Conservation (phyloP, 495 filamentous ascomycete species). For the Neurospora cerealis region DNA sequence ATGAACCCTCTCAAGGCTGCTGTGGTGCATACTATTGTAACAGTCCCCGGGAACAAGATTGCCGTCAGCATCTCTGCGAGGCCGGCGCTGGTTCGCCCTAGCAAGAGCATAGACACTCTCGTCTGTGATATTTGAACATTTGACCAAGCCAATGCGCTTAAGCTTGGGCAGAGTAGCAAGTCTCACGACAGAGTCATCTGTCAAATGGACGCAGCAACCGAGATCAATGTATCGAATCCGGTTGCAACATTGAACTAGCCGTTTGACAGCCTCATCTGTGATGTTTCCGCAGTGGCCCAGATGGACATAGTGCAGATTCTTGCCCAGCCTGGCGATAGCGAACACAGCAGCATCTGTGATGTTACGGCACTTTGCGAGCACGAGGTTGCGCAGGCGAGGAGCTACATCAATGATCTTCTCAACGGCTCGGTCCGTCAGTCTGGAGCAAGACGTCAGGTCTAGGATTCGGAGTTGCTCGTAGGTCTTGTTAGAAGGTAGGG, state of each 20-base stretch:
- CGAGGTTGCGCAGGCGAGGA: slow-evolving; percentile 82
- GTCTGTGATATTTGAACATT: slow-evolving; percentile 84
- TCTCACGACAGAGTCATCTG: slow-evolving; percentile 75
- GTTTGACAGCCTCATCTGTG: slow-evolving; percentile 75
- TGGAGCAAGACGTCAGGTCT: slow-evolving; percentile 79
- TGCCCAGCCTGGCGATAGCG: slow-evolving; percentile 79
- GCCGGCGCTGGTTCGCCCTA: slow-evolving; percentile 41
- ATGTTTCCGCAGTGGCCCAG: slow-evolving; percentile 88
- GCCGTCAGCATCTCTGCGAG: slow-evolving; percentile 39
- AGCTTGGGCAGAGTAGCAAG: slow-evolving; percentile 85
- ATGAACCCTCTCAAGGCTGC: slow-evolving; percentile 78
- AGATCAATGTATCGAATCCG: slow-evolving; percentile 95
- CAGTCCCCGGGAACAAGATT: slow-evolving; percentile 25
- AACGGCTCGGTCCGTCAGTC: slow-evolving; percentile 75
- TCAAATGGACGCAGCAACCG: slow-evolving; percentile 86
- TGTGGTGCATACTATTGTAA: slow-evolving; percentile 38
- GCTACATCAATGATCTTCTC: slow-evolving; percentile 78
- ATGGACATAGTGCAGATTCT: slow-evolving; percentile 94
- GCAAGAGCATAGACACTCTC: slow-evolving; percentile 77
- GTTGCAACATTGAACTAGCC: slow-evolving; percentile 77
- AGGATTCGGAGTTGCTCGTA: slow-evolving; percentile 88
- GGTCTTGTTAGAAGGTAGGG: slow-evolving; percentile 54
- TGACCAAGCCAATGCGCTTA: slow-evolving; percentile 88
- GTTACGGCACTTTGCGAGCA: slow-evolving; percentile 85
- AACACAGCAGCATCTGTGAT: slow-evolving; percentile 86